Evolutionary conservation across 2,329 filamentous ascomycete genomes (phyloP), one percentile per base, ranked within the genome.

Genomic region (Acrocalymma vagum): DNA sequence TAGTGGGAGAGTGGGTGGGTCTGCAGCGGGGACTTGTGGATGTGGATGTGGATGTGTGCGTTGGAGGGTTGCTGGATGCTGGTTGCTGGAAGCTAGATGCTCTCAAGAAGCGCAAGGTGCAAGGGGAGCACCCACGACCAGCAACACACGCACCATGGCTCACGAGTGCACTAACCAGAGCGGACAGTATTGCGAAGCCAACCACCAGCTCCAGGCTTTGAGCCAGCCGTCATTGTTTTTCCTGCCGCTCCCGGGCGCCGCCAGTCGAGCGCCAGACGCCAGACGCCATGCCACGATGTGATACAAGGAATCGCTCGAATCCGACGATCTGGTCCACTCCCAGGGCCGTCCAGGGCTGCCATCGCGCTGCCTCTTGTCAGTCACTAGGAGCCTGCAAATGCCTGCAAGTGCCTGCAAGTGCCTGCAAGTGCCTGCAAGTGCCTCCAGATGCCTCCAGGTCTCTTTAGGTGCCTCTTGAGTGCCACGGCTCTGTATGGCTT

Each of bases 251-350:
- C 45, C 50, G 42, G 49, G 53, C 53, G 48, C 52, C 48, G 49
- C 50, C 45, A 44, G 42, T 30, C 38, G 35, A 55, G 54, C 56
- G 56, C 42, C 61, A n/a, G n/a, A n/a, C n/a, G n/a, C n/a, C 54
- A 58, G 55, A 58, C 51, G 57, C 64, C 63, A 64, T 63, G 60
- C 64, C 53, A 65, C 61, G 65, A 69, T 69, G 64, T 67, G 65
- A 63, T 58, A 68, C 64, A 67, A 61, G 65, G 65, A 63, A 60
- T 52, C 54, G 55, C 58, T 61, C 59, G 47, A 59, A 62, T 63
- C 67, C 68, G 65, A 62, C 66, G 67, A 71, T 71, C 68, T 70
- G 68, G 67, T 57, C 55, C 55, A 45, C 53, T 55, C 52, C 46
- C 51, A 58, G 62, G 52, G 55, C 58, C 60, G 58, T 52, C n/a